Base-by-base conservation (phyloP, 1,139 yeast genomes). In the Kodamaea derodonti region DNA sequence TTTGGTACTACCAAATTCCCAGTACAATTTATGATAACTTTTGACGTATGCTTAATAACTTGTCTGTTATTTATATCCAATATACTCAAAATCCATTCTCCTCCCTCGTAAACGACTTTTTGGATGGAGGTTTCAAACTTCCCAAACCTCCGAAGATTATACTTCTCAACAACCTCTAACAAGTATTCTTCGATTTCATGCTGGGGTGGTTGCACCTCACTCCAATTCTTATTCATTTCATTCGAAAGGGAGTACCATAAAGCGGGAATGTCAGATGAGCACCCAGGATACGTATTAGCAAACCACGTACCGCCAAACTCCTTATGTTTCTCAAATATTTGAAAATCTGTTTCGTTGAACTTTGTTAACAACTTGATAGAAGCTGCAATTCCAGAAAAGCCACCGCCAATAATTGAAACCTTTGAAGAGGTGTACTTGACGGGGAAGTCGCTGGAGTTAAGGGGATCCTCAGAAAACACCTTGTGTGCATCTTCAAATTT, bases 221-320 rank as follows among this genome's bases (percentile, higher is more conserved):
- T 59, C 78, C 78, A 73, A 32, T 60, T 62, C 24, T 52, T 54
- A 43, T 64, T 69, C 44, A 72, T 54, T 35, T 60, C 72, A 34
- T 57, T 59, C 15, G 60, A 64, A 34, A 62, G 62, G 20, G 72
- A 63, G 39, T 72, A 69, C 69, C 75, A 73, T 23, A 69, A 47
- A 2, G 74, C 72, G 3, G 78, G 79, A 36, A 72, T 65, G 46
- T 69, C 75, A 17, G 71, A 63, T 25, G 77, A 78, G 47, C 75
- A 72, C 4, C 78, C 78, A 3, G 78, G 79, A 42, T 73, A 73
- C 3, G 74, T 60, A 44, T 73, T 73, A 33, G 75, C 73, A 49
- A 62, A 66, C 79, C 79, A 73, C 24, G 77, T 71, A 4, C 79
- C 79, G n/a, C 79, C 79, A 39, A 70, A 59, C 32, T 62, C 54